Base-by-base conservation (phyloP, 2,329 filamentous ascomycete species). In the Penicillium rolfsii region DNA sequence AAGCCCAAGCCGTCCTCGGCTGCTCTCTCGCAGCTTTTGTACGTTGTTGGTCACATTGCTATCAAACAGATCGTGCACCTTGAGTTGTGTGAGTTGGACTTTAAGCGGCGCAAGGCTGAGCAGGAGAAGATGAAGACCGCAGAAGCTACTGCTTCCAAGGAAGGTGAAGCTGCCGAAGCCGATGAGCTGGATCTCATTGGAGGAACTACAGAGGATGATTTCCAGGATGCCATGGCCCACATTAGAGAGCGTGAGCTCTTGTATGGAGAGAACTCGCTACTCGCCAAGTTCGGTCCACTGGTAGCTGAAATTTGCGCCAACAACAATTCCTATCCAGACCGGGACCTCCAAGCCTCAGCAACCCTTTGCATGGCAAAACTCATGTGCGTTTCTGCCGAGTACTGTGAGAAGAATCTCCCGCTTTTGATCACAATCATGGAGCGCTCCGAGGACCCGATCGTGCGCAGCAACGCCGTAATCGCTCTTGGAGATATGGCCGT, bases 21-120 rank as follows among this genome's bases (percentile, higher is more conserved):
- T 50, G 88, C 87, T 0, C 82, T 99, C 1, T 97, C 95, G 0
- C 95, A 98, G 71, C 84, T 99, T 1, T 83, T 99, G 0, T 98
- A 98, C 74, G 90, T 97, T 38, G 94, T 98, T 33, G 95, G 95
- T 0, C 95, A 99, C 72, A 91, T 98, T 52, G 95, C 95, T 14
- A 95, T 99, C 74, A 99, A 99, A 80, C 96, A 99, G 74, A 99
- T 99, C 69, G 96, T 99, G 0, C 95, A 99, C 74, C 85, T 99
- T 11, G 95, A 99, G 71, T 84, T 98, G n/a, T 97, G 93, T 74
- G 95, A 99, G 74, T 87, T 95, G 53, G 95, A 99, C 76, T 99
- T 99, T 78, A 99, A 99, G 82, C 90, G 94, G 57, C 87, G 94
- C 67, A 99, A 99, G 82, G 74, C 74, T 7, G 80, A 80, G 76